Base-by-base conservation (phyloP, 1,139 yeast genomes). In the Saccharomyces hybrid region DNA sequence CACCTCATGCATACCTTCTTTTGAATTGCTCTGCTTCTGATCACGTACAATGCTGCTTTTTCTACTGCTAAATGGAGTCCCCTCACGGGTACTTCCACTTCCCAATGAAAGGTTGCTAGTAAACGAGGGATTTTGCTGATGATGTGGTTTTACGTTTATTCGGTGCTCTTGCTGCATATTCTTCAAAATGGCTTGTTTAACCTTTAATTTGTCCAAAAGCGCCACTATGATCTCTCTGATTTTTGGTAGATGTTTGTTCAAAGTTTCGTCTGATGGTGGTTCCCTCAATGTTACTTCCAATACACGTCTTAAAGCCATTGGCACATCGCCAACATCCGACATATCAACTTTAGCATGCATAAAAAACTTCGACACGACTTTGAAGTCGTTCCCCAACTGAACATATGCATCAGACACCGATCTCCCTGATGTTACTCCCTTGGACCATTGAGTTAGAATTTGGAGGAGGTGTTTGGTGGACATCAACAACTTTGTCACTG, bases 381-480 rank as follows among this genome's bases (percentile, higher is more conserved):
- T 84, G 74, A 90, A 95, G 70, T 93, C 97, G 68, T 93, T 93
- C 0, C 99, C 99, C 41, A 95, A 77, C 61, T 83, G 86, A 13
- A 95, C 99, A 68, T 90, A 95, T 5, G 93, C 88, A 67, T 90
- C 91, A 2, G 97, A 88, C 2, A 95, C 97, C 61, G 82, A 89
- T 56, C 82, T 82, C 54, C 91, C 98, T 42, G 85, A 80, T 2
- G 89, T 91, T 38, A 80, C 80, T 30, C 81, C 82, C 56, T 83
- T 79, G 0, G 99, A 93, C 99, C 99, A 95, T 59, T 83, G 90
- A 0, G 96, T 89, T 53, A 95, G 74, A 41, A 90, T 81, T 63
- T 88, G 96, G 14, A 93, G 75, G n/a, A 95, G 75, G 58, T 88
- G 93, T 64, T 91, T 91, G 0, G 98, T 91, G 1, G 97, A 88